Evolutionary conservation across 331 rosid species (phyloP), one percentile per base, ranked within the genome.

Genomic region (Phaseolus coccineus): DNA sequence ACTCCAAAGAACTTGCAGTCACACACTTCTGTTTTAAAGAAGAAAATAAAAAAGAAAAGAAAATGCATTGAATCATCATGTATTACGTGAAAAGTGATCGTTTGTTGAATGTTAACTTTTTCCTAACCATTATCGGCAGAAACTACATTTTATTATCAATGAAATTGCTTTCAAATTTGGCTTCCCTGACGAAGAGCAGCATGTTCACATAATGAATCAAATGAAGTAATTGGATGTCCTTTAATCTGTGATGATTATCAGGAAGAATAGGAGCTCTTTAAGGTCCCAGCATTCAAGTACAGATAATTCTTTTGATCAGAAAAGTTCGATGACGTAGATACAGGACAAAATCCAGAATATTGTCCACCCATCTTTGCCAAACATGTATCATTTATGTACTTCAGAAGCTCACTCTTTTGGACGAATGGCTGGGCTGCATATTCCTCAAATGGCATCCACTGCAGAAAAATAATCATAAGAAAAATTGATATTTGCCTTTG

Each of bases 381-480:
- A 72, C 86, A 91, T 30, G 86, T 61, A 24, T 84, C 85, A 30
- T 55, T 72, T 56, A 89, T 56, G 65, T 46, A 55, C 80, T 64
- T 87, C 69, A 75, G 37, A 51, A 87, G 50, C 52, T 88, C 87
- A 19, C 80, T 68, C 44, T 68, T 80, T 69, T 89, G 78, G 40
- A 80, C 67, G 28, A 77, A 83, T 5, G 91, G 88, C 67, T 87
- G 94, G 64, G 87, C 85, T 50, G 69, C 80, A 67, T 84, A 91
- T 67, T 93, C 97, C 85, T 86, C 87, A 59, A 84, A 78, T 63
- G 92, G 86, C 88, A 91, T 91, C 94, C 97, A 93, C 98, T 93
- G 89, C 86, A 77, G 77, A 16, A 69, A 76, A 52, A 82, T 16
- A 53, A 62, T 8, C 0, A 19, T 13, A 64, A 15, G 40, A 59